Evolutionary conservation across 2,329 filamentous ascomycete genomes (phyloP).

Genomic region (Biscogniauxia mediterranea): DNA sequence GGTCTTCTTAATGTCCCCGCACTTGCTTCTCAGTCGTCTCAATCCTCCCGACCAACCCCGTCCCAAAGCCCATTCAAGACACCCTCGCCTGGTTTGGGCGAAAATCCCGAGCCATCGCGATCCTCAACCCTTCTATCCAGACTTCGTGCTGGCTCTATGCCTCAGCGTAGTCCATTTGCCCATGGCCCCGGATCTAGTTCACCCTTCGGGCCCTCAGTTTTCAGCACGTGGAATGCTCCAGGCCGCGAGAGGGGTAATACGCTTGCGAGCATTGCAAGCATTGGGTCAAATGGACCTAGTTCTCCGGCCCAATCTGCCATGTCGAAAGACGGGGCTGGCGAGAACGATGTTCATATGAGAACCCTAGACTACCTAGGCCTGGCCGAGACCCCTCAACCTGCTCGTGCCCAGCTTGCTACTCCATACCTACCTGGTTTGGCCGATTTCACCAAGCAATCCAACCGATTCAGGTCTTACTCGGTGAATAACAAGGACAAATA

Average conservation of each 20-base stretch:
- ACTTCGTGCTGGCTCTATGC: slow-evolving; percentile 89
- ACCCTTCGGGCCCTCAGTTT: slow-evolving; percentile 87
- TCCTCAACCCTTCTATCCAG: slow-evolving; percentile 78
- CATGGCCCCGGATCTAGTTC: slow-evolving; percentile 53
- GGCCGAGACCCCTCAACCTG: slow-evolving; percentile 85
- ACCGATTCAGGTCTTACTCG: slow-evolving; percentile 93
- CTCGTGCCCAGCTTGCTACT: slow-evolving; percentile 70
- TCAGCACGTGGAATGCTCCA: slow-evolving; percentile 78
- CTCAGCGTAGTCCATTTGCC: slow-evolving; percentile 73
- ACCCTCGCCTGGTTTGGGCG: slow-evolving; percentile 53
- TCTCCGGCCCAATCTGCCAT: slow-evolving; percentile 86
- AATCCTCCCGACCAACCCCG: slow-evolving; percentile 80
- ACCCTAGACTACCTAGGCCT: slow-evolving; percentile 95
- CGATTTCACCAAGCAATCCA: slow-evolving; percentile 74
- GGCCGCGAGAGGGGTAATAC: slow-evolving; percentile 82
- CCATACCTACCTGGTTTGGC: slow-evolving; percentile 74
- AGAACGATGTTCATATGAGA: slow-evolving; percentile 83
- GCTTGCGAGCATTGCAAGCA: slow-evolving; percentile 76
- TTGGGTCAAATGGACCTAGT: slow-evolving; percentile 84
- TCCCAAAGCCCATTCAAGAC: slow-evolving; percentile 86
- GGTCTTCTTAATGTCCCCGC: slow-evolving; percentile 55
- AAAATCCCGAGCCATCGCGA: slow-evolving; percentile 45
- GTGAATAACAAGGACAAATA: slow-evolving; percentile 99
- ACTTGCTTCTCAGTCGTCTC: slow-evolving; percentile 73
- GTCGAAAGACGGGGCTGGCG: slow-evolving; percentile 78